Evolutionary conservation across 306 rosid genomes (phyloP).

Genomic region (Acacia melanoxylon): DNA sequence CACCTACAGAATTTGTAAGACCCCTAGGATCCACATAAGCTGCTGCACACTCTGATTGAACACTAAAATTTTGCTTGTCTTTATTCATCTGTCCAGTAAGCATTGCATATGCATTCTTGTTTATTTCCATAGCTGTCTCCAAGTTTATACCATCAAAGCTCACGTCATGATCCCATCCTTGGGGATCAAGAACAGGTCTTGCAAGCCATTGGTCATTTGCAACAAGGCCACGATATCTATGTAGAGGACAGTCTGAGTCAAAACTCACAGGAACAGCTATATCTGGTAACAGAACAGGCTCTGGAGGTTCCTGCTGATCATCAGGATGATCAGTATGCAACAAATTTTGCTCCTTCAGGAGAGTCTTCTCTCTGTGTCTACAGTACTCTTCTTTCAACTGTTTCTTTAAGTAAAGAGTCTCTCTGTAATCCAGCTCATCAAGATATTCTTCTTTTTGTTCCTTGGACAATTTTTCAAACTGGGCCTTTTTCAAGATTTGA

Average conservation of each 20-base stretch:
- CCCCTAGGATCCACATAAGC: constrained; percentile 66
- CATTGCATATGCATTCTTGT: constrained; percentile 55
- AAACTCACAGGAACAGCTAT: constrained; percentile 83
- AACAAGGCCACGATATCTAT: constrained; percentile 82
- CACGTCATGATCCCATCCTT: constrained; percentile 97
- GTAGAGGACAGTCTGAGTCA: constrained; percentile 59
- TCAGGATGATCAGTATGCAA: constrained; percentile 43
- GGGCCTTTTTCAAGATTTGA: constrained; percentile 72
- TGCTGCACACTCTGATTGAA: constrained; percentile 83
- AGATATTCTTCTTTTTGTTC: constrained; percentile 73
- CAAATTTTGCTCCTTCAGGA: constrained; percentile 39
- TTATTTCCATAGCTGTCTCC: constrained; percentile 64
- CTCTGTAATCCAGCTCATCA: constrained; percentile 94
- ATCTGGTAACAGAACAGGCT: constrained; percentile 77
- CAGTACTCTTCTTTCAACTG: constrained; percentile 76
- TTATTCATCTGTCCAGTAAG: constrained; percentile 79
- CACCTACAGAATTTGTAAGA: constrained; percentile 60
- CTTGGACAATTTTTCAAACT: constrained; percentile 76
- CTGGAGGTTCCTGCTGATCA: constrained; percentile 57
- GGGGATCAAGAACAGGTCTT: constrained; percentile 94
- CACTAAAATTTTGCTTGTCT: constrained; percentile 73
- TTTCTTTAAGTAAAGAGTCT: constrained; percentile 87
- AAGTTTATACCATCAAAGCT: constrained; percentile 87
- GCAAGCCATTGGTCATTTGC: constrained; percentile 69
- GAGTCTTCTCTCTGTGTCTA: constrained; percentile 52